Percentiles rank a stretch among this genome's conserved stretches.
Evolutionary conservation across 257 asterid genomes (phyloP).

Genomic region (Jaltomata sinuosa): DNA sequence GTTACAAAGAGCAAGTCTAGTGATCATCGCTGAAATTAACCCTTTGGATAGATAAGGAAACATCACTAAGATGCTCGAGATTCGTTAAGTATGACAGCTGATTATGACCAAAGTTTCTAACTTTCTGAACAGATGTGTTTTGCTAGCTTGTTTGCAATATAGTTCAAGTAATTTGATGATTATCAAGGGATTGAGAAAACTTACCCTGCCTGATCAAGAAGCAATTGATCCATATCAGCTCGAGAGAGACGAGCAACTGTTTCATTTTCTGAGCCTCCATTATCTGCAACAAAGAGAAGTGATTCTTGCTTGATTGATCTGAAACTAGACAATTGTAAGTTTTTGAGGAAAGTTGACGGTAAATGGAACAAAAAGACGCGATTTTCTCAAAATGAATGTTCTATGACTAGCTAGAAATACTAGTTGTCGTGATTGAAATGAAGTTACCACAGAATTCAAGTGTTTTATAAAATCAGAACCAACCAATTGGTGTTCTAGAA

Average conservation of each 20-base stretch:
- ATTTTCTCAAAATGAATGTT: background rate
- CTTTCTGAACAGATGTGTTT: background rate
- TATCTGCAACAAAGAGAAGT: slow-evolving; percentile 27
- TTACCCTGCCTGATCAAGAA: slow-evolving; percentile 76
- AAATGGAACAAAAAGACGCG: background rate
- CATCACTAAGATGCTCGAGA: background rate
- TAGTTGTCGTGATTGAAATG: background rate
- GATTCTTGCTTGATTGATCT: background rate
- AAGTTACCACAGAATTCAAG: background rate
- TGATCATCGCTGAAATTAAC: background rate
- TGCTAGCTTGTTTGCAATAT: background rate
- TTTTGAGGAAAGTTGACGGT: background rate
- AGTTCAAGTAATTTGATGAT: background rate
- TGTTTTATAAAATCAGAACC: background rate
- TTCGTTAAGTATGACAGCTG: background rate
- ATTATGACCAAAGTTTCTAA: background rate
- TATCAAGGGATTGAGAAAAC: background rate
- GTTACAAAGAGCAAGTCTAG: background rate
- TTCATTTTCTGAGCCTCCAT: slow-evolving; percentile 45
- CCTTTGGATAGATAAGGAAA: background rate
- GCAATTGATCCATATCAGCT: slow-evolving; percentile 68
- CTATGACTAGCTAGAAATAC: background rate
- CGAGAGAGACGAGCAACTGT: slow-evolving; percentile 55
- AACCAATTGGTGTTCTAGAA: slow-evolving; percentile 27
- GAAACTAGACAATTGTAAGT: background rate